phyloP scores from a whole-genome alignment of 176 grass and related monocot genomes.

The Areca catechu region DNA sequence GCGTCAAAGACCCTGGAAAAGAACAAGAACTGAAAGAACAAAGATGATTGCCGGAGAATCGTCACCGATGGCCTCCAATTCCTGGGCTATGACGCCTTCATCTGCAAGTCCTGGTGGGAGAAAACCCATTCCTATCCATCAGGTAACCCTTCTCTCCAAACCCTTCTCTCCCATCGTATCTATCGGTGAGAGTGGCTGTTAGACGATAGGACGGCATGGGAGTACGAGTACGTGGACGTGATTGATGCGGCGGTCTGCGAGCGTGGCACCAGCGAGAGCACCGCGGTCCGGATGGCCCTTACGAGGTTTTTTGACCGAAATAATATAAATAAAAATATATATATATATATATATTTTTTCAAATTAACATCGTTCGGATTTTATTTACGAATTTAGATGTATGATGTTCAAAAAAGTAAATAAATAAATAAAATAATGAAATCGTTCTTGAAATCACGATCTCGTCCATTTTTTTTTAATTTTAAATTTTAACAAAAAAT shows the following conservation, averaged over 20 bases:
- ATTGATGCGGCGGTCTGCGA: slow-evolving; percentile 28
- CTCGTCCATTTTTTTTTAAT: too few species aligned
- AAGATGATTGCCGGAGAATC: not conserved
- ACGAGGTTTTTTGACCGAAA: too few species aligned
- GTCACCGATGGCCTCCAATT: not conserved
- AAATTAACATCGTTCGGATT: too few species aligned
- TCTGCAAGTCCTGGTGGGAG: slow-evolving; percentile 9
- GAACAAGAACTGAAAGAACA: slow-evolving; percentile 6
- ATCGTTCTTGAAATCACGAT: too few species aligned
- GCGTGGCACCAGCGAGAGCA: too few species aligned
- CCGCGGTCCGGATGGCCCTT: too few species aligned
- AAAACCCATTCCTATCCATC: slow-evolving; percentile 5
- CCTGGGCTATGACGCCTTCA: slow-evolving; percentile 8
- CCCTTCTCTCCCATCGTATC: not conserved
- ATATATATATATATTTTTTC: too few species aligned
- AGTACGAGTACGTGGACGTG: slow-evolving; percentile 91
- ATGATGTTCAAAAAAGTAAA: too few species aligned
- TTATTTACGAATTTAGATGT: too few species aligned
- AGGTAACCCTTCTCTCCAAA: not conserved
- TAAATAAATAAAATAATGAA: too few species aligned
- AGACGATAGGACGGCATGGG: slow-evolving; percentile 20
- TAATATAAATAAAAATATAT: too few species aligned
- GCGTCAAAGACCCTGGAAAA: not conserved
- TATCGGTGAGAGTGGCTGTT: not conserved
- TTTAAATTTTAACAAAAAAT: too few species aligned